These are phyloP conservation scores for Emmonsiellopsis sp. DNA, from an alignment of 2,329 filamentous ascomycete species.

Conservation along the genomic window DNA sequence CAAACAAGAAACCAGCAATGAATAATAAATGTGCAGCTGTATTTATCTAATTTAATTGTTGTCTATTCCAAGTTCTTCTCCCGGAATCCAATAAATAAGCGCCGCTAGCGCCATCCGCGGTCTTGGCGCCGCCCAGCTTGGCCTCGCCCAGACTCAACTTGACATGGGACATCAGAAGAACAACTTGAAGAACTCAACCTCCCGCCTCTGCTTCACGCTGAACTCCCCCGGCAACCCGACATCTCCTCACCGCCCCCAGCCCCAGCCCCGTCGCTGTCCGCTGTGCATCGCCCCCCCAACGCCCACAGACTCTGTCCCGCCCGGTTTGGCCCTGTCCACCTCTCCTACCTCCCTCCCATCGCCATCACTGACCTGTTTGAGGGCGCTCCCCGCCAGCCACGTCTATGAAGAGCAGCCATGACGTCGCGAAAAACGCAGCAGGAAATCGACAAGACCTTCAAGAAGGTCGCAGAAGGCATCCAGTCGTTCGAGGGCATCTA, in stretches of 20 bases:
- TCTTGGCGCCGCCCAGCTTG: slow-evolving; percentile 3
- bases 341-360: neutral
- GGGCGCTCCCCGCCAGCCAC: neutral
- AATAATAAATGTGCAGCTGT: too few relatives aligned
- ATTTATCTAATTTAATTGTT: too few relatives aligned
- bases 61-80: too few relatives aligned
- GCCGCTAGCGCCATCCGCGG: neutral
- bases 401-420: slow-evolving; percentile 49
- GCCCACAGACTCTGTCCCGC: neutral
- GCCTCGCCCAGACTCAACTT: neutral
- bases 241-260: too few relatives aligned
- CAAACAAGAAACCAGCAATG: too few relatives aligned
- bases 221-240: too few relatives aligned
- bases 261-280: neutral
- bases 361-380: neutral
- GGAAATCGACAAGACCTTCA: slow-evolving; percentile 99
- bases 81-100: too few relatives aligned
- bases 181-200: neutral
- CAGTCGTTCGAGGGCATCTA: slow-evolving; percentile 88
- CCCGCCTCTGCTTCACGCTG: too few relatives aligned
- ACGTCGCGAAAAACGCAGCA: slow-evolving; percentile 92
- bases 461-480: slow-evolving; percentile 91
- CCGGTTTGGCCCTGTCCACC: neutral
- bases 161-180: neutral
- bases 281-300: neutral